Conservation (phyloP, 345 rosid genomes). For the Eutrema yunnanense region DNA sequence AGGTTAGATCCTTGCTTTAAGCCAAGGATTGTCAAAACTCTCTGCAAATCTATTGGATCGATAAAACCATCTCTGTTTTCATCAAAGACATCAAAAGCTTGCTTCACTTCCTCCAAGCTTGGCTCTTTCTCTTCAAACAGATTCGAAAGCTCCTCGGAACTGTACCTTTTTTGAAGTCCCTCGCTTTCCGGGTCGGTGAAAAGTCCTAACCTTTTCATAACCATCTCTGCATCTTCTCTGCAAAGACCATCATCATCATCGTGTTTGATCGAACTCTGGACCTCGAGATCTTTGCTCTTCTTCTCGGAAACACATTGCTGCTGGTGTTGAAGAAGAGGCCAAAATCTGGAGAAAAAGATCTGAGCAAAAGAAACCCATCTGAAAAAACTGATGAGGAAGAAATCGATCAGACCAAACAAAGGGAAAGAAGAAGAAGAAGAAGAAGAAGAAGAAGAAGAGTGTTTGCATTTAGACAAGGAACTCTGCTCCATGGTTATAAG, state of each 20-base stretch:
- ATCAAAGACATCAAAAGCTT: conserved; percentile 79
- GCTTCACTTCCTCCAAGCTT: conserved; percentile 67
- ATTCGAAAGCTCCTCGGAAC: conserved; percentile 38
- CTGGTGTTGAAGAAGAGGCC: conserved; percentile 30
- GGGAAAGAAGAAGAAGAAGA: conserved; percentile 1
- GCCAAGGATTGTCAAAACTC: conserved; percentile 49
- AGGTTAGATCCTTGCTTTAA: conserved; percentile 40
- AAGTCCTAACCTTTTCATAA: conserved; percentile 61
- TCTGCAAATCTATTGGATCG: conserved; percentile 66
- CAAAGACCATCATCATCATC: conserved; percentile 27
- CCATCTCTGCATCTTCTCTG: conserved; percentile 54
- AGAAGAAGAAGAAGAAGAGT: neutral
- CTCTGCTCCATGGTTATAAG: conserved; percentile 33
- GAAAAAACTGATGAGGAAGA: conserved; percentile 27
- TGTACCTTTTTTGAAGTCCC: conserved; percentile 32
- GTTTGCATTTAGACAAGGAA: conserved; percentile 1
- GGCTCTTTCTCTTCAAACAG: conserved; percentile 78
- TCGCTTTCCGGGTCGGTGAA: conserved; percentile 34
- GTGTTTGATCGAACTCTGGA: conserved; percentile 7
- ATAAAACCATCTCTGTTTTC: conserved; percentile 71
- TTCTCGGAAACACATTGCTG: conserved; percentile 17
- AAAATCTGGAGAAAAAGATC: conserved; percentile 34
- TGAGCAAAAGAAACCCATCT: conserved; percentile 20
- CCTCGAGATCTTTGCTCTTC: conserved; percentile 28
- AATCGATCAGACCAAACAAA: conserved; percentile 23